Evolutionary conservation across 1,284 basidiomycete genomes (phyloP), one percentile per base, ranked within the genome.

Genomic region (Phylloboletellus chloephorus): DNA sequence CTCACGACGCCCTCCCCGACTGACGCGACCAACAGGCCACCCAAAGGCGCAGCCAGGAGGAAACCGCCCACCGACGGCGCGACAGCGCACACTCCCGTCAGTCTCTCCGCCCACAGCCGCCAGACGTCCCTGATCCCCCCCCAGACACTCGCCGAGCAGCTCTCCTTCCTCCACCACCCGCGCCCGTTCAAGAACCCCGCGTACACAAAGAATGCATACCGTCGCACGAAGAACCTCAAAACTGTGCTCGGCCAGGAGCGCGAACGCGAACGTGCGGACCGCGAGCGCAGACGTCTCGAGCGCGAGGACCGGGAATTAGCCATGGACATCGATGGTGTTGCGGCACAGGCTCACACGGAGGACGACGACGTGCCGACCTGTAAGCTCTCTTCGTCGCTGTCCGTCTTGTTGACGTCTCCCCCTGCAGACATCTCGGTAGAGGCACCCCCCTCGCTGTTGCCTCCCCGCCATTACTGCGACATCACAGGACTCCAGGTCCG

Each of bases 401-500:
- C n/a, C n/a, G n/a, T n/a, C n/a, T n/a, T n/a, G n/a, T n/a, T n/a
- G n/a, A n/a, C 13, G 22, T 24, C 11, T 20, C 7, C 9, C 39
- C 19, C 23, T 28, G 11, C 51, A 91, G 88, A 91, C 52, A 74
- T 77, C 1, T 84, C 82, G 1, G 88, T 93, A 34, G 89, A 93
- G 56, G 88, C 89, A 7, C 87, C 89, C 1, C 89, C 88, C 0
- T 89, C 84, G 11, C 60, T 92, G 1, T 66, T 87, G 5, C 89
- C 89, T 3, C 79, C 80, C 39, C 75, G 78, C 49, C 80, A 82
- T 49, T 89, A 87, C 48, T 93, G 89, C 54, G 89, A 93, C 61
- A 87, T 93, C 5, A 93, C 89, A 0, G 88, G 89, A 0, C 68
- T 93, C 5, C 83, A 89, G 63, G 87, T 84, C 42, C 11, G 67